Percentiles rank a stretch among this genome's conserved stretches.
Evolutionary conservation across 192 early-diverging fungal species (phyloP).

Genomic region (Podila verticillata): DNA sequence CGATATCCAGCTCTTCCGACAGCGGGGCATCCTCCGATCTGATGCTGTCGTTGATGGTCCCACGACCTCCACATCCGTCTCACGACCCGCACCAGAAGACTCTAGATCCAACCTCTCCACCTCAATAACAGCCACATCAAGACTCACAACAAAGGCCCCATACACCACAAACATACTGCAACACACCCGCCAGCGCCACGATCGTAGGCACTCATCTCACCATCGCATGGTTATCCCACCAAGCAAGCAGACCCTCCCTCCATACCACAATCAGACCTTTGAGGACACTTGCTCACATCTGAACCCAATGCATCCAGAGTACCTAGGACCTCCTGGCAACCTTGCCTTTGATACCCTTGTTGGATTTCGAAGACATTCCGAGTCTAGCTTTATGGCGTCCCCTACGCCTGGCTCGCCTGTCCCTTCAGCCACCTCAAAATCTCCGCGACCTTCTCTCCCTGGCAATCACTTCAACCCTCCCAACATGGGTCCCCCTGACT

Average conservation of each 20-base stretch:
- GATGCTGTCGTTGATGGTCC: no score
- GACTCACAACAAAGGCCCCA: slow-evolving; percentile 12
- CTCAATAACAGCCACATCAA: neutral
- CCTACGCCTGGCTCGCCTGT: neutral
- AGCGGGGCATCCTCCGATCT: slow-evolving; percentile 23
- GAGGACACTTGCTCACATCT: slow-evolving; percentile 47
- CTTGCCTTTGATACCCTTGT: neutral
- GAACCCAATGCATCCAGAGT: neutral
- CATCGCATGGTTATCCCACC: slow-evolving; percentile 6
- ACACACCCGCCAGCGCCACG: slow-evolving; percentile 17
- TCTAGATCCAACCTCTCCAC: neutral
- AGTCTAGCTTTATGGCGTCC: neutral
- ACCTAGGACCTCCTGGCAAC: neutral
- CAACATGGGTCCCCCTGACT: neutral
- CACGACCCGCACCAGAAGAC: neutral
- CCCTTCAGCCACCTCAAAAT: neutral
- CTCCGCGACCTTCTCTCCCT: neutral
- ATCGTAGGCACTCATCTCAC: neutral
- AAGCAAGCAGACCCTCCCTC: slow-evolving; percentile 18
- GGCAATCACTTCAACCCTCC: neutral
- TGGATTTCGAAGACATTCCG: slow-evolving; percentile 16
- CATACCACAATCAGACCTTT: slow-evolving; percentile 28
- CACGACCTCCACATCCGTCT: slow-evolving; percentile 2
- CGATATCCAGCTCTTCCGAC: slow-evolving; percentile 26
- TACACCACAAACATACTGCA: slow-evolving; percentile 8